Evolutionary conservation across 441 rosid genomes (phyloP), one percentile per base, ranked within the genome.

Genomic region (Populus hybrid): DNA sequence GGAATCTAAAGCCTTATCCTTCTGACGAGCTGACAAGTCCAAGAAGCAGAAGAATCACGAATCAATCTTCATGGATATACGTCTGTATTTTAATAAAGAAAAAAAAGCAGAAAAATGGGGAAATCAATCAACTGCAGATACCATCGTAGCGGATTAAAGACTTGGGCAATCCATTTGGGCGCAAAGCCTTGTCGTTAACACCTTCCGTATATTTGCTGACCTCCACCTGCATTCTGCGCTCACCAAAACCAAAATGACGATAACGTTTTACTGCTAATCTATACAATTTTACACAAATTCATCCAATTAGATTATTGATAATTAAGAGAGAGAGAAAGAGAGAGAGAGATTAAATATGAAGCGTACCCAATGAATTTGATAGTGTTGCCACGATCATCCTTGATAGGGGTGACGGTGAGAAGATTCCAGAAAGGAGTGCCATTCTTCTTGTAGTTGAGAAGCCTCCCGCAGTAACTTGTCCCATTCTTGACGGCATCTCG

Each of bases 201-300:
- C 98, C 99, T 88, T 96, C 98, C 1, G 99, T 96, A 85, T 89
- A 89, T 81, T 96, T 96, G 90, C 95, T 96, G 75, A 96, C 98
- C 86, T 94, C 96, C 66, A 96, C 99, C 90, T 94, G 99, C 99
- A 96, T 96, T 80, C 98, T 95, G 91, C 75, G 84, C 82, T 80
- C 26, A 69, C 42, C 26, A 35, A 65, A 23, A 71, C 10, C 28
- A 14, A 72, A 26, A 6, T 21, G 3, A 64, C 67, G 28, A 64
- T n/a, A 64, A 24, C 35, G 95, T 89, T 78, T 88, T 86, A 77
- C 89, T 83, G 76, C 6, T 97, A 93, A 20, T 93, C 97, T 0
- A 18, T 50, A 50, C 56, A 50, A 14, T 50, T 50, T 50, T 16
- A 50, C 4, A 14, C 20, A 53, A 53, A 16, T 18, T 14, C 56